These are phyloP conservation scores for Schizochytrium sp. DNA, from an alignment of 108 stramenopile genomes.

Conservation along the genomic window DNA sequence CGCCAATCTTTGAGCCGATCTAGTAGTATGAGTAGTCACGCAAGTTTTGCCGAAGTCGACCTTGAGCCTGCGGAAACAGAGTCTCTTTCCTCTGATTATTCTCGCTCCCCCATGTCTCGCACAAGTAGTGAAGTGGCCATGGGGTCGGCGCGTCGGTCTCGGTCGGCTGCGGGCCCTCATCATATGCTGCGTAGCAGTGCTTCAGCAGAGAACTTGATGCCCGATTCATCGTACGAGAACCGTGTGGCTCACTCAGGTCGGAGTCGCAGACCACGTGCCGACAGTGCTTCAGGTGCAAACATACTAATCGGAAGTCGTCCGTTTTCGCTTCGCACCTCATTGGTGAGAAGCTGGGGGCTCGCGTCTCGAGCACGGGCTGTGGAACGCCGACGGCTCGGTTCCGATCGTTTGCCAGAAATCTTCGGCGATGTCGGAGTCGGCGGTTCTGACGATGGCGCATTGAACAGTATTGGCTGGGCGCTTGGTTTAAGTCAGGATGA, in stretches of 20 bases:
- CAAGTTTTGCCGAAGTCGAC: too few species aligned
- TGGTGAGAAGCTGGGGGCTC: slow-evolving; percentile 22
- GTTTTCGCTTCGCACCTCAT: neutral
- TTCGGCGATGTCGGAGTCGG: neutral
- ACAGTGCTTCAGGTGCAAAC: neutral
- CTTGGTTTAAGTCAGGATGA: neutral
- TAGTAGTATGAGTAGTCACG: too few species aligned
- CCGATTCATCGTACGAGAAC: too few species aligned
- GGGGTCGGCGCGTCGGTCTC: too few species aligned
- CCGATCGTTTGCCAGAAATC: neutral
- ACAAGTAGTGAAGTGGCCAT: too few species aligned
- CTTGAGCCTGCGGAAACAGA: too few species aligned
- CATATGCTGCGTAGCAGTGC: neutral
- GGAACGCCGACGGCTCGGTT: neutral
- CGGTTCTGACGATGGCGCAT: neutral
- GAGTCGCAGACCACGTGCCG: neutral
- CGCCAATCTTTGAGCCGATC: too few species aligned
- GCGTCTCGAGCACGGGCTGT: slow-evolving; percentile 12
- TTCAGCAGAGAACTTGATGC: neutral
- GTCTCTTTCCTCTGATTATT: too few species aligned
- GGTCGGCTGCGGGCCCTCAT: too few species aligned
- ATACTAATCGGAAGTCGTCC: neutral
- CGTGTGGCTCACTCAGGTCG: neutral
- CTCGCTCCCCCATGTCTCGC: too few species aligned
- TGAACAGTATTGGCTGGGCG: slow-evolving; percentile 14